Conservation (phyloP, 2,329 filamentous ascomycete species). For the Ploettnerulaceae sp. region DNA sequence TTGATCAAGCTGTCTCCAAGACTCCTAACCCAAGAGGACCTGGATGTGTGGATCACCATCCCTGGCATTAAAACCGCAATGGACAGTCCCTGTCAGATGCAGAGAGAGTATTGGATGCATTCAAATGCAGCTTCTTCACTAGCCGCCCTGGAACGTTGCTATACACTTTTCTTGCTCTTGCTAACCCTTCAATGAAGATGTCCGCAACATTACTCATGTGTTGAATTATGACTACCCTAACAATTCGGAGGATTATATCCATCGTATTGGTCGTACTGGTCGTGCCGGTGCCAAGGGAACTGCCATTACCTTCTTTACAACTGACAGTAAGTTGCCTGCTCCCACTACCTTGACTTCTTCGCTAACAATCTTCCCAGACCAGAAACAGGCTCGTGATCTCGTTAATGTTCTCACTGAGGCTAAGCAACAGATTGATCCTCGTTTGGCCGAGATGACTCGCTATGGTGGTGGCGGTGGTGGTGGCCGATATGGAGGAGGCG, state of each 20-base stretch:
- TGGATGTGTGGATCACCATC: slow-evolving; percentile 51
- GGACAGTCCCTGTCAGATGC: slow-evolving; percentile 35
- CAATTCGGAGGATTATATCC: slow-evolving; percentile 98
- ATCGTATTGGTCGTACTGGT: slow-evolving; percentile 92
- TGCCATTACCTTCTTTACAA: slow-evolving; percentile 97
- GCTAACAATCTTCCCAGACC: slow-evolving; percentile 49
- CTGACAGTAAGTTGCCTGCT: slow-evolving; percentile 75
- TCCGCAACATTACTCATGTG: slow-evolving; percentile 99
- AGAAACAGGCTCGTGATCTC: slow-evolving; percentile 95
- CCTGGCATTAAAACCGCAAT: slow-evolving; percentile 43
- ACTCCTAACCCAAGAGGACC: slow-evolving; percentile 53
- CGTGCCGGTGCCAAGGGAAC: slow-evolving; percentile 92
- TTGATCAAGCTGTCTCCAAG: slow-evolving; percentile 72
- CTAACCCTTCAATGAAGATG: slow-evolving; percentile 92
- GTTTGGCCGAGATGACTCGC: slow-evolving; percentile 91
- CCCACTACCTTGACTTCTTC: slow-evolving; percentile 13
- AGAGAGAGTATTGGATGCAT: slow-evolving; percentile 38
- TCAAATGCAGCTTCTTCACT: slow-evolving; percentile 34
- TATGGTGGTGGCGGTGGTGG: slow-evolving; percentile 61
- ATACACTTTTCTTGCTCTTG: slow-evolving; percentile 55
- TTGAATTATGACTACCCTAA: slow-evolving; percentile 99
- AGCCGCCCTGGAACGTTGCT: slow-evolving; percentile 57
- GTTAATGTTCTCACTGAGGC: slow-evolving; percentile 89
- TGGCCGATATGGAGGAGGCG: slow-evolving; percentile 27
- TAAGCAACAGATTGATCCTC: slow-evolving; percentile 96